phyloP scores from a whole-genome alignment of 1,139 yeast genomes.

The Chernovozyma aurita region DNA sequence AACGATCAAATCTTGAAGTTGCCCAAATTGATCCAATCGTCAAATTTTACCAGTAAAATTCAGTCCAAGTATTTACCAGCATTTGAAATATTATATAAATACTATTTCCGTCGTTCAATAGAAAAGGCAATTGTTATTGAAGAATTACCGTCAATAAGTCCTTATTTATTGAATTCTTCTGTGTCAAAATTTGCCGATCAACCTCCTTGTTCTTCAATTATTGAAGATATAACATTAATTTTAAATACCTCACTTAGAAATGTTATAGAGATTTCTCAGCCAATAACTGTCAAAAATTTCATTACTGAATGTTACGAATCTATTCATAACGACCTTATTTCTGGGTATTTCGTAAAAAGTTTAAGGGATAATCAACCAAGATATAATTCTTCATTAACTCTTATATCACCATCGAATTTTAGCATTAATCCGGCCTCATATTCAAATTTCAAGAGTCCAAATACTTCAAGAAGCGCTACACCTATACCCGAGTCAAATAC shows the following conservation, averaged over 20 bases:
- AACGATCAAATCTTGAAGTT: slow-evolving; percentile 18
- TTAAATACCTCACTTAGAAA: slow-evolving; percentile 62
- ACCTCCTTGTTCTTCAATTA: slow-evolving; percentile 75
- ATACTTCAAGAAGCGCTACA: slow-evolving; percentile 28
- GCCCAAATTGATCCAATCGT: slow-evolving; percentile 55
- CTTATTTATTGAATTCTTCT: slow-evolving; percentile 18
- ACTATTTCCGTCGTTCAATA: slow-evolving; percentile 71
- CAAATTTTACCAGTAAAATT: slow-evolving; percentile 61
- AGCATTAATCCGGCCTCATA: background rate
- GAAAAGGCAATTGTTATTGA: slow-evolving; percentile 81
- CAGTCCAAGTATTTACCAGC: slow-evolving; percentile 51
- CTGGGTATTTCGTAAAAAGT: slow-evolving; percentile 43
- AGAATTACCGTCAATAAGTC: slow-evolving; percentile 54
- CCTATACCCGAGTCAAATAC: slow-evolving; percentile 29
- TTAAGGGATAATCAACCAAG: slow-evolving; percentile 56
- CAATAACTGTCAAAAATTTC: slow-evolving; percentile 49
- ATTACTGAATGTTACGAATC: slow-evolving; percentile 30
- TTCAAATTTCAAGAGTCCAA: slow-evolving; percentile 22
- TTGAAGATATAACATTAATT: slow-evolving; percentile 79
- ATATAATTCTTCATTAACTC: slow-evolving; percentile 35
- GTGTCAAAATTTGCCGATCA: slow-evolving; percentile 35
- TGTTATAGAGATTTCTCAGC: slow-evolving; percentile 58
- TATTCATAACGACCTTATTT: slow-evolving; percentile 33
- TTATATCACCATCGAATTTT: slow-evolving; percentile 16
- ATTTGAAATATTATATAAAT: slow-evolving; percentile 59